A percentile compares a stretch with the other conserved stretches of the same genome.
Evolutionary conservation across 345 rosid genomes (phyloP).

Genomic region (Populus tremula): DNA sequence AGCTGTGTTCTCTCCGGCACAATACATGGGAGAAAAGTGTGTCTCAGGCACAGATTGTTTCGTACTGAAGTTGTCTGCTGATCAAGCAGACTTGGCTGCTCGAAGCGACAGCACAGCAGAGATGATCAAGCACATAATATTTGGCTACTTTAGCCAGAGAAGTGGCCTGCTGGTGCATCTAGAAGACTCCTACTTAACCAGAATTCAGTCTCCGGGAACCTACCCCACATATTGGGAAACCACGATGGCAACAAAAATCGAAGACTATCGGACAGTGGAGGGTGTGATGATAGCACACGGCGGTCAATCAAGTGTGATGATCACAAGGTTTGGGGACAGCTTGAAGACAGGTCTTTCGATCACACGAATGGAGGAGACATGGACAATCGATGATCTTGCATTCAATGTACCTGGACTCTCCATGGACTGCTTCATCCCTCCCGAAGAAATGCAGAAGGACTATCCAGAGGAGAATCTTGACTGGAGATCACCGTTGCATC

Average conservation of each 20-base stretch:
- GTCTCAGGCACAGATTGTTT: conserved; percentile 66
- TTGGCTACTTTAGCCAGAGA: conserved; percentile 92
- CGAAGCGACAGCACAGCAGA: conserved; percentile 85
- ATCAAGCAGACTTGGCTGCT: conserved; percentile 61
- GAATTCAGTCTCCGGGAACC: conserved; percentile 83
- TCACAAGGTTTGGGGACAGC: conserved; percentile 80
- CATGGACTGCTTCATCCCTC: conserved; percentile 82
- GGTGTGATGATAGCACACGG: conserved; percentile 85
- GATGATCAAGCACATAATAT: conserved; percentile 83
- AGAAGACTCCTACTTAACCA: conserved; percentile 65
- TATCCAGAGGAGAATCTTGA: conserved; percentile 36
- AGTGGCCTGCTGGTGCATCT: conserved; percentile 68
- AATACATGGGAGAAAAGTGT: conserved; percentile 80
- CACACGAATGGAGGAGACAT: conserved; percentile 78
- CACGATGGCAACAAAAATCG: conserved; percentile 66
- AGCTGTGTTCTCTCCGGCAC: conserved; percentile 70
- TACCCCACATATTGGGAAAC: conserved; percentile 92
- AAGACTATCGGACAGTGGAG: conserved; percentile 67
- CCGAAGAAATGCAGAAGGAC: conserved; percentile 56
- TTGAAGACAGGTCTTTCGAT: conserved; percentile 64
- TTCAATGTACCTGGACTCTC: conserved; percentile 81
- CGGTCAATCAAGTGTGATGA: conserved; percentile 66
- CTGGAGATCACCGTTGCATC: conserved; percentile 34
- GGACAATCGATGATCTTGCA: conserved; percentile 84
- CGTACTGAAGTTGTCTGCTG: conserved; percentile 71